Base-by-base conservation (phyloP, 2,329 filamentous ascomycete species). In the Penicillium verrucosum region DNA sequence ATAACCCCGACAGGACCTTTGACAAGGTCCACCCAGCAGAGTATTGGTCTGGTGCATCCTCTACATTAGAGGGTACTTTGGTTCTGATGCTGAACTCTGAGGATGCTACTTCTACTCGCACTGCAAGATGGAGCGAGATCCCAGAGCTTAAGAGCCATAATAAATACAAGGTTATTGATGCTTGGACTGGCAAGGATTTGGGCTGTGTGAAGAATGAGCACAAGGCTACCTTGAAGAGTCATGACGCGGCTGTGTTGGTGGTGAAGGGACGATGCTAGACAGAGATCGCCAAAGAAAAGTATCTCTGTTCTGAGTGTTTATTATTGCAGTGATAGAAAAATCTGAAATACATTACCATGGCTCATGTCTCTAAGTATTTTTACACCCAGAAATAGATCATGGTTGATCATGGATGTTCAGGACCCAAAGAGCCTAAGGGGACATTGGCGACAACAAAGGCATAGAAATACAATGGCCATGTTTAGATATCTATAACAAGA, bases 21-120 rank as follows among this genome's bases (percentile, higher is more conserved):
- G 68, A 73, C 45, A 59, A 68, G 0, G 57, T 37, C 1, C 69
- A 73, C 40, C 70, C 72, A 2, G 71, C 72, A 1, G 72, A 74
- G 48, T 73, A 72, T 54, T 74, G 70, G 71, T 71, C 70, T 2
- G 72, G 72, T 7, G 57, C 66, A 6, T 73, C 71, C 0, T 65
- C 64, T 1, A 65, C 57, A 0, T 37, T 70, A 16, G 52, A 60
- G 11, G 71, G 70, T 3, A 67, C 66, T 7, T 38, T 73, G 48
- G 69, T 74, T 3, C 37, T 74, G 36, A 68, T 73, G 65, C 46
- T 72, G 3, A 73, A 73, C 45, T 66, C 67, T 4, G 68, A 73
- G 54, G 50, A 65, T 7, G 27, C 8, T 5, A 60, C 38, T 10
- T 58, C 63, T 23, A 63, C 52, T 21, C 62, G 70, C 1, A 67